These are phyloP conservation scores for Spinacia oleracea DNA, from an alignment of 179 eudicot genomes.

Conservation along the genomic window DNA sequence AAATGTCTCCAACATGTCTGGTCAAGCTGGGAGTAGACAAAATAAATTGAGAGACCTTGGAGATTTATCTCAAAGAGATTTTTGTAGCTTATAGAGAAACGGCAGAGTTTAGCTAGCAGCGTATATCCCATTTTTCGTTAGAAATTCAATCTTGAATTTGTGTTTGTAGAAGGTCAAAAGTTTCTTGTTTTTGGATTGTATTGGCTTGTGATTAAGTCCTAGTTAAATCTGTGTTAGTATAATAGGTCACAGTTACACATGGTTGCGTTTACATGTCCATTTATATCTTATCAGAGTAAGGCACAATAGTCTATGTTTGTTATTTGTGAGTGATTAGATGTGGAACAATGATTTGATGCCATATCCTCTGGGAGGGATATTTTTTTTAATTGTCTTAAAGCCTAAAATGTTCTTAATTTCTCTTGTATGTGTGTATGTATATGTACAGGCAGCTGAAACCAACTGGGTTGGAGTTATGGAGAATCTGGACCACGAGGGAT, in stretches of 20 bases:
- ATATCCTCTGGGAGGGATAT: background rate
- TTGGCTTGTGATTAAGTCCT: background rate
- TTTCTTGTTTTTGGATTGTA: background rate
- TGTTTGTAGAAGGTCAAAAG: background rate
- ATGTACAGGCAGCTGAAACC: slow-evolving; percentile 69
- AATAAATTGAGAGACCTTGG: background rate
- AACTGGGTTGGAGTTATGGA: slow-evolving; percentile 78
- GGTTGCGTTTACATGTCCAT: background rate
- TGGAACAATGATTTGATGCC: background rate
- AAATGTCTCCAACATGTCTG: background rate
- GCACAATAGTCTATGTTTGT: background rate
- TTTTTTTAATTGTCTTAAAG: no score
- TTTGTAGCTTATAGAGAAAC: background rate
- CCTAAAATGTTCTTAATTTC: background rate
- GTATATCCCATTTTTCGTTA: background rate
- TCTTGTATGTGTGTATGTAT: slow-evolving; percentile 17
- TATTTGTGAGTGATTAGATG: background rate
- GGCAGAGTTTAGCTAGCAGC: background rate
- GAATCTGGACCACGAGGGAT: slow-evolving; percentile 88
- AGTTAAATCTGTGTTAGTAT: background rate
- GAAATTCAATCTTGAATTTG: background rate
- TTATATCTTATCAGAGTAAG: background rate
- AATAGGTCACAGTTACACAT: background rate
- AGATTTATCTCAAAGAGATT: background rate
- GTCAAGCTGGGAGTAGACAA: background rate